Conservation (phyloP, 495 filamentous ascomycete species). For the Hyaloscypha variabilis region DNA sequence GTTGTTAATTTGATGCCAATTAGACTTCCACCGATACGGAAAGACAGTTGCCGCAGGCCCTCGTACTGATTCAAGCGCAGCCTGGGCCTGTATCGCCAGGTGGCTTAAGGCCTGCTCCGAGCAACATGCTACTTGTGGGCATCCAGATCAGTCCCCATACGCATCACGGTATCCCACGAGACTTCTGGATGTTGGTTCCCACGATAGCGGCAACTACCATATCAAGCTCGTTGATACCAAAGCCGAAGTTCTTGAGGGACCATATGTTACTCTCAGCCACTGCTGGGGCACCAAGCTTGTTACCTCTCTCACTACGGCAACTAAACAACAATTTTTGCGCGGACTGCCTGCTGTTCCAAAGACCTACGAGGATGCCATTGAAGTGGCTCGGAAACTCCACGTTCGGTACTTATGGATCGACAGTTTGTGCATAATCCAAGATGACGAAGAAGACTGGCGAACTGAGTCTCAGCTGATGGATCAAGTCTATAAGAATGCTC, state of each 20-base stretch:
- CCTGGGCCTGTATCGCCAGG: no score
- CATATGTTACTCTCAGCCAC: conserved; percentile 7
- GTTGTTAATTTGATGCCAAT: no score
- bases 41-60: no score
- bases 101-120: no score
- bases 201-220: neutral
- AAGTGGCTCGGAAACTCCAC: conserved; percentile 6
- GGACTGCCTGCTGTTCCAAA: neutral
- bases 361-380: conserved; percentile 15
- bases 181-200: neutral
- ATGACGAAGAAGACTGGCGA: conserved; percentile 25
- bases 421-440: conserved; percentile 34
- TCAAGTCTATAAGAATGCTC: conserved; percentile 24
- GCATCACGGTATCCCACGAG: neutral
- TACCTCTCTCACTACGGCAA: neutral
- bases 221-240: neutral
- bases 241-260: neutral
- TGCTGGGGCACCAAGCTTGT: neutral
- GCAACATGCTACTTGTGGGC: no score
- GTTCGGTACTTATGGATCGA: conserved; percentile 36
- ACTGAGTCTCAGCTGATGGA: conserved; percentile 27
- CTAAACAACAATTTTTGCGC: neutral
- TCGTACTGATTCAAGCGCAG: no score
- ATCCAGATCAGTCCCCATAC: no score
- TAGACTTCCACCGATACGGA: no score